Evolutionary conservation across 495 filamentous ascomycete genomes (phyloP), one percentile per base, ranked within the genome.

Genomic region (Neurospora sp.): DNA sequence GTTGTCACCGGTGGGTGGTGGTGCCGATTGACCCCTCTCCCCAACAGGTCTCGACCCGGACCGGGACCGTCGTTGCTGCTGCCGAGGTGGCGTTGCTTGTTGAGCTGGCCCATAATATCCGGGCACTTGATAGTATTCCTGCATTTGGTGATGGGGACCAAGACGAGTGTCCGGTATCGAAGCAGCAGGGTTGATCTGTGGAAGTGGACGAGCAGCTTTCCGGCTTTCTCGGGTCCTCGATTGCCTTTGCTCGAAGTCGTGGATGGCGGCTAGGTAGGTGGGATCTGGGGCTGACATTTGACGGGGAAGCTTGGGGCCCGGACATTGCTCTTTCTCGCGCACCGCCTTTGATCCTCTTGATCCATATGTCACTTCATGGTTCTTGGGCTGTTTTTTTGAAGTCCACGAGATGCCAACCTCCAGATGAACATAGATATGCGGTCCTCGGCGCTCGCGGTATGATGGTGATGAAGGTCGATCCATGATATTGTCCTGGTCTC

Each of bases 371-470:
- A 85, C 16, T 44, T 83, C 82, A 75, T 84, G 85, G 44, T 77
- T 82, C 71, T 81, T 83, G 16, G 82, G 79, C 4, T 78, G 71
- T 38, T 83, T 79, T 31, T 79, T 81, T 16, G 75, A 74, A 49
- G 77, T 77, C 82, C 82, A 86, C 3, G 84, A 86, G 31, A 86
- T 77, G 40, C 84, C 81, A 41, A 85, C 85, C 72, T 83, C 83
- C 72, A 86, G 74, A 37, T 85, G 83, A 2, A 86, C 76, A 60
- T 85, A 86, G 39, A 86, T 76, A 49, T 85, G 83, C 66, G 85
- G 85, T 31, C 79, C 78, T 37, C 76, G 54, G 46, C 72, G 74
- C 71, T 82, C 72, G 72, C 72, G 37, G 75, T 74, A 66, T 70
- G 72, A 70, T 37, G 73, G 60, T 75, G 77, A 72, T 79, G 71